Base-by-base conservation (phyloP, 108 stramenopile species). In the Cylindrotheca fusiformis region DNA sequence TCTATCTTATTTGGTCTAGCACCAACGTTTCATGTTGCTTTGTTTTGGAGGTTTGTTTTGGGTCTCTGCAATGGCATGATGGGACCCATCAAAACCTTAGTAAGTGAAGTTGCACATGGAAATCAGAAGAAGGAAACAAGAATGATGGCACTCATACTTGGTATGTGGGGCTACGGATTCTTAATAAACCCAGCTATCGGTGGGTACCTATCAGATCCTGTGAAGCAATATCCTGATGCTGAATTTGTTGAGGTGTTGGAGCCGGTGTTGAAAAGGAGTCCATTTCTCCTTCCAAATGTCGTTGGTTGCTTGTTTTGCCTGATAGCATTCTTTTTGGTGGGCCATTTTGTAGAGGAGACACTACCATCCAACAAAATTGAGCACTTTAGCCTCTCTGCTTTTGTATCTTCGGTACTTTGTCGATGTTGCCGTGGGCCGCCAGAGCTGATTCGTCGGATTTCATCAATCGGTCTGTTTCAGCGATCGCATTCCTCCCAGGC, bases 1-100 rank as follows among this genome's bases (percentile, higher is more conserved):
- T 82, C 77, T 14, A 31, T 90, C 0, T 62, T 71, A 58, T 90
- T 90, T 81, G 88, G 88, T 36, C 52, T 74, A 31, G 58, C 88
- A n/a, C 55, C 51, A 27, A 54, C 60, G 0, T 86, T 84, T 61
- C 22, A 20, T 18, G 46, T 41, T 24, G 88, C 88, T 21, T 23
- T 90, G 23, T 0, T 80, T 0, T 67, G 61, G 54, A 47, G 88
- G 28, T 82, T 79, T 56, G 45, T 74, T 36, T 36, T 59, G 10
- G 58, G 85, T 4, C 32, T 69, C 12, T 67, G 81, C 63, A 85
- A 84, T 58, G 81, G 81, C 14, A 70, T 81, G 17, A 71, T 86
- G 8, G 77, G 81, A 3, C 74, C 76, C 0, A 64, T 68, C n/a
- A 85, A 83, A 49, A 84, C 82, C 8, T 30, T 74, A 25, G 82